Percentiles rank a stretch among this genome's conserved stretches.
Evolutionary conservation across 1,139 yeast genomes (phyloP).

Genomic region (Hemisphaericaspora xylofermentans): DNA sequence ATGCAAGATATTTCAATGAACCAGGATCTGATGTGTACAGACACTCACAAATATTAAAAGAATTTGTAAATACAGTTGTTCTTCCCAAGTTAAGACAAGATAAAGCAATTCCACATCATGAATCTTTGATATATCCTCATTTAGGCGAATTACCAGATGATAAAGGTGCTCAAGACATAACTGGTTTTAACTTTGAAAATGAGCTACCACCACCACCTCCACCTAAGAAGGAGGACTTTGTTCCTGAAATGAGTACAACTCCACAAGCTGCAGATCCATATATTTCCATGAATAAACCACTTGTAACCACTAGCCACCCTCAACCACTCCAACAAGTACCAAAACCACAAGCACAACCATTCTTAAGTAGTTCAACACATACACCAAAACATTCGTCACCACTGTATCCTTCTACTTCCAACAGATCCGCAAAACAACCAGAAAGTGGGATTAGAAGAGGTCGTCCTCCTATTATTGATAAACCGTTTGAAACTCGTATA

Average conservation of each 20-base stretch:
- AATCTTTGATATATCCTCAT: slow-evolving; percentile 59
- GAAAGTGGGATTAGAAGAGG: slow-evolving; percentile 80
- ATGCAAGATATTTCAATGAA: slow-evolving; percentile 81
- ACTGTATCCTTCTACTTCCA: slow-evolving; percentile 6
- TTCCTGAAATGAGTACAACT: slow-evolving; percentile 15
- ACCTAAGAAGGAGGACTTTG: slow-evolving; percentile 8
- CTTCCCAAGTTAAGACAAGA: slow-evolving; percentile 55
- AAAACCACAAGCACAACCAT: not conserved
- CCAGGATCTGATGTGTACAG: slow-evolving; percentile 64
- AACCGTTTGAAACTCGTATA: slow-evolving; percentile 90
- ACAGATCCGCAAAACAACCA: slow-evolving; percentile 12
- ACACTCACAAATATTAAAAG: slow-evolving; percentile 72
- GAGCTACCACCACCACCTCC: slow-evolving; percentile 6
- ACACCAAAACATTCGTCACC: slow-evolving; percentile 7
- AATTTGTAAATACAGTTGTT: slow-evolving; percentile 51
- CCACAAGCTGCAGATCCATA: slow-evolving; percentile 10
- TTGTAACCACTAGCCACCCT: slow-evolving; percentile 9
- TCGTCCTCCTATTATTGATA: slow-evolving; percentile 93
- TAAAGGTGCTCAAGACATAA: slow-evolving; percentile 21
- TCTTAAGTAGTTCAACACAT: not conserved
- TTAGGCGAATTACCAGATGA: slow-evolving; percentile 73
- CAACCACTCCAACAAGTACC: slow-evolving; percentile 1
- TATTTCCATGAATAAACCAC: slow-evolving; percentile 11
- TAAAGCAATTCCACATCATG: slow-evolving; percentile 38
- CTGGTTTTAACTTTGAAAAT: slow-evolving; percentile 8